Evolutionary conservation across 139 green algal species (phyloP).

Genomic region (Chlamydomonas eustigma): DNA sequence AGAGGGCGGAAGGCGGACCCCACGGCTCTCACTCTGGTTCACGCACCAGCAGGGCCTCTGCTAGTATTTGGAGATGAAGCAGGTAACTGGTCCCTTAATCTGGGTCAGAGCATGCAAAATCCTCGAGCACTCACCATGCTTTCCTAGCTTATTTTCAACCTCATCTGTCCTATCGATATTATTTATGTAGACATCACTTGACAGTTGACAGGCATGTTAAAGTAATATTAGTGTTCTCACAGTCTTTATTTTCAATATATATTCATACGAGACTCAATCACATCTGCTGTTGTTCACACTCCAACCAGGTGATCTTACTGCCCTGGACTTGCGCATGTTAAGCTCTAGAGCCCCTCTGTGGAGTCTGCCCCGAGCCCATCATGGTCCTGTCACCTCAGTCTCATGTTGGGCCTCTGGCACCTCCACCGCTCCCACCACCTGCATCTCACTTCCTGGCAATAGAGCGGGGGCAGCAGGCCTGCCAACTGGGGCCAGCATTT

Average conservation of each 20-base stretch:
- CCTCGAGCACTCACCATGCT: no score
- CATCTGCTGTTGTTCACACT: not conserved
- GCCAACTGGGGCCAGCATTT: not conserved
- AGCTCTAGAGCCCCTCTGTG: not conserved
- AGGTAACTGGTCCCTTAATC: no score
- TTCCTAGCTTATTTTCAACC: no score
- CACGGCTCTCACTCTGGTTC: slow-evolving; percentile 26
- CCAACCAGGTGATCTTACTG: slow-evolving; percentile 11
- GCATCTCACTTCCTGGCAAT: not conserved
- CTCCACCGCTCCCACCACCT: not conserved
- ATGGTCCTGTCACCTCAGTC: slow-evolving; percentile 2
- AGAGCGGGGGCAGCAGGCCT: not conserved
- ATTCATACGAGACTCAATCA: no score
- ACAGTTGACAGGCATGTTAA: no score
- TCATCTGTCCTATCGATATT: no score
- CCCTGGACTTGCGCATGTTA: slow-evolving; percentile 17
- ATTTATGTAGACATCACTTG: no score
- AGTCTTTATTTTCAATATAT: no score
- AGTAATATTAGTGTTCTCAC: no score
- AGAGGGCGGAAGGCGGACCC: slow-evolving; percentile 15
- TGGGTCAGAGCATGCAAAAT: no score
- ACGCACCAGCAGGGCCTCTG: slow-evolving; percentile 39
- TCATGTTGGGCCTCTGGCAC: slow-evolving; percentile 4
- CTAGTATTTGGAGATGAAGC: slow-evolving; percentile 62
- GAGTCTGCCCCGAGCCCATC: not conserved